Evolutionary conservation across 176 grass and related monocot species (phyloP).

Genomic region (Alopecurus myosuroides): DNA sequence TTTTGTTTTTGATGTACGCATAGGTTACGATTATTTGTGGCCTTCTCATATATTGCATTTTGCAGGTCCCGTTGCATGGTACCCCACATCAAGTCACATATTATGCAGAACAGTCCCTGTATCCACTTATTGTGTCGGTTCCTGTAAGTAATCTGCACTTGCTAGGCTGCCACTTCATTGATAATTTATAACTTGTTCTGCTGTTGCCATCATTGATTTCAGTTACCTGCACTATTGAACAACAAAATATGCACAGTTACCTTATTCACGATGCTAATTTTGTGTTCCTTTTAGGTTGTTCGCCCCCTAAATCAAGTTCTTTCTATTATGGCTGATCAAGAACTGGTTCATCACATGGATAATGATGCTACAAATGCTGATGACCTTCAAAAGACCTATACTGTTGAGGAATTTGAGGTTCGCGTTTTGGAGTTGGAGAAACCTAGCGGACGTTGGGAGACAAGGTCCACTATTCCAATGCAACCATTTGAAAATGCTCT

Average conservation of each 20-base stretch:
- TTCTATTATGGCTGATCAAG: conserved; percentile 76
- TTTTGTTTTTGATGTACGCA: not conserved
- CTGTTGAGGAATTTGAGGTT: conserved; percentile 91
- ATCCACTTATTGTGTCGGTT: conserved; percentile 85
- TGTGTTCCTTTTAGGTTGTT: conserved; percentile 52
- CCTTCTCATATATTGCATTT: conserved; percentile 4
- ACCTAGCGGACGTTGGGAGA: conserved; percentile 65
- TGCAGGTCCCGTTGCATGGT: conserved; percentile 74
- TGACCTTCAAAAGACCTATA: conserved; percentile 77
- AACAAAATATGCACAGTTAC: not conserved
- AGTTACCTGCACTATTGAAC: not conserved
- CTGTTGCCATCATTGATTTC: conserved; percentile 1
- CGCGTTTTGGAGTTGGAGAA: conserved; percentile 76
- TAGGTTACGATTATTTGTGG: not conserved
- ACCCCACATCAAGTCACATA: conserved; percentile 95
- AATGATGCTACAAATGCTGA: conserved; percentile 50
- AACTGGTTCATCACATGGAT: conserved; percentile 62
- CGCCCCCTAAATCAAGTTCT: conserved; percentile 71
- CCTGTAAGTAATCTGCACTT: conserved; percentile 63
- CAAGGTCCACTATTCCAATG: conserved; percentile 69
- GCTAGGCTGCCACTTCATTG: not conserved
- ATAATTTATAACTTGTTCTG: conserved; percentile 12
- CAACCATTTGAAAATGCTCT: conserved; percentile 90
- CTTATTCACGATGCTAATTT: conserved; percentile 9
- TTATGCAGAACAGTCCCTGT: conserved; percentile 79